Conservation (phyloP, 257 asterid species). For the Lavandula angustifolia region DNA sequence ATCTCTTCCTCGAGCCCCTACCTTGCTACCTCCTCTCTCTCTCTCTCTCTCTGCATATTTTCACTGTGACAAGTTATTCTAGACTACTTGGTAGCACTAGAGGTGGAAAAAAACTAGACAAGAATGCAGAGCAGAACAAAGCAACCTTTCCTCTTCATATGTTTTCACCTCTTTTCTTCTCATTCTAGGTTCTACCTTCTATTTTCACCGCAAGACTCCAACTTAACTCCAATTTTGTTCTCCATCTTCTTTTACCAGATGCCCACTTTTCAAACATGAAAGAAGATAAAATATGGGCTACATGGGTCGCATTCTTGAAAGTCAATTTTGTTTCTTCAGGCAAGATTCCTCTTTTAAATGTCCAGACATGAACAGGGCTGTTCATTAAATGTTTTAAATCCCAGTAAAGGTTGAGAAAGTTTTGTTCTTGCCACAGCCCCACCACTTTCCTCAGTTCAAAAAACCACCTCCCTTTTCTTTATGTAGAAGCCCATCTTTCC, state of each 20-base stretch:
- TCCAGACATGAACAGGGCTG: slow-evolving; percentile 27
- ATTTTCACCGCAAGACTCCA: slow-evolving; percentile 14
- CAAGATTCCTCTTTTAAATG: slow-evolving; percentile 28
- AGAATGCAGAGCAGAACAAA: slow-evolving; percentile 26
- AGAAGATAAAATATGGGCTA: slow-evolving; percentile 31
- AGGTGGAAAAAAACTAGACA: slow-evolving; percentile 7
- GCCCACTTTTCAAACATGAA: slow-evolving; percentile 25
- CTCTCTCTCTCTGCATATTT: slow-evolving; percentile 21
- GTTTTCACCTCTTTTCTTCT: slow-evolving; percentile 28
- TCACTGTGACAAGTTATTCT: slow-evolving; percentile 20
- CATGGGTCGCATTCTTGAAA: slow-evolving; percentile 37
- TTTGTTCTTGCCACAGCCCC: slow-evolving; percentile 41
- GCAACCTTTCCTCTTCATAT: slow-evolving; percentile 17
- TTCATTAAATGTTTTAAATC: slow-evolving; percentile 30
- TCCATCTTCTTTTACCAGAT: slow-evolving; percentile 28
- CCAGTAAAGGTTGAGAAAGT: slow-evolving; percentile 27
- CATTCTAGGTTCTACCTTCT: slow-evolving; percentile 10
- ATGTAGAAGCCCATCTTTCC: slow-evolving; percentile 23
- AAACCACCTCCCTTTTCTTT: slow-evolving; percentile 37
- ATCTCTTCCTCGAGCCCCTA: slow-evolving; percentile 84
- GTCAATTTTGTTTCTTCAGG: slow-evolving; percentile 32
- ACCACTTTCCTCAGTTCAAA: slow-evolving; percentile 40
- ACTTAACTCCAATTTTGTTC: slow-evolving; percentile 28
- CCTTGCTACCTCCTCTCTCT: slow-evolving; percentile 23
- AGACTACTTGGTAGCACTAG: not conserved